These are phyloP conservation scores for Aspergillus sp. DNA, from an alignment of 2,329 filamentous ascomycete species.

Conservation along the genomic window DNA sequence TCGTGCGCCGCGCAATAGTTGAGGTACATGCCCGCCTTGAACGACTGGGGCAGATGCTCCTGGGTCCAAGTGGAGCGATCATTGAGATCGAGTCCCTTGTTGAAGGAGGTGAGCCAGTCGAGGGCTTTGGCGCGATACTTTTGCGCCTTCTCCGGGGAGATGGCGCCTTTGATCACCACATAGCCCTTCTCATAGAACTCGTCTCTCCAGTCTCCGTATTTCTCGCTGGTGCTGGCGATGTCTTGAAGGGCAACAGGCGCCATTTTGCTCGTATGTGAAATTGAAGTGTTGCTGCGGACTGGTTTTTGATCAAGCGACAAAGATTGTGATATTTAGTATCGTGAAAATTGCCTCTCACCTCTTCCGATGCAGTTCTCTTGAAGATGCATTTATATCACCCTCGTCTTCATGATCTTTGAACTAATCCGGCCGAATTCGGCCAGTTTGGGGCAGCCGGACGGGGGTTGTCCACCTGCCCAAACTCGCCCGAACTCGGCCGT, in stretches of 20 bases:
- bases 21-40: conserved; percentile 36
- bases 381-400: background rate
- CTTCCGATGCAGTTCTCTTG: background rate
- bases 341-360: too few species aligned
- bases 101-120: conserved; percentile 42
- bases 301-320: background rate
- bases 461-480: background rate
- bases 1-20: conserved; percentile 40
- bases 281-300: background rate
- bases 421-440: too few species aligned
- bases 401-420: too few species aligned
- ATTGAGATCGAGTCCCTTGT: conserved; percentile 36
- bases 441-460: too few species aligned
- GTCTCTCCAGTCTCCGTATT: conserved; percentile 2
- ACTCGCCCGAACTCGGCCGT: conserved; percentile 1
- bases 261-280: background rate
- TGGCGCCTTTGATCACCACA: conserved; percentile 1
- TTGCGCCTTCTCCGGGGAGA: background rate
- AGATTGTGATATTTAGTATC: background rate
- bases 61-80: conserved; percentile 39
- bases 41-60: conserved; percentile 41
- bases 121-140: conserved; percentile 19
- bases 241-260: background rate
- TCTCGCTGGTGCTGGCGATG: background rate
- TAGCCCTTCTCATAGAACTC: conserved; percentile 1